Evolutionary conservation across 805 yeast genomes (phyloP), one percentile per base, ranked within the genome.

Genomic region (Suhomyces pyralidae): DNA sequence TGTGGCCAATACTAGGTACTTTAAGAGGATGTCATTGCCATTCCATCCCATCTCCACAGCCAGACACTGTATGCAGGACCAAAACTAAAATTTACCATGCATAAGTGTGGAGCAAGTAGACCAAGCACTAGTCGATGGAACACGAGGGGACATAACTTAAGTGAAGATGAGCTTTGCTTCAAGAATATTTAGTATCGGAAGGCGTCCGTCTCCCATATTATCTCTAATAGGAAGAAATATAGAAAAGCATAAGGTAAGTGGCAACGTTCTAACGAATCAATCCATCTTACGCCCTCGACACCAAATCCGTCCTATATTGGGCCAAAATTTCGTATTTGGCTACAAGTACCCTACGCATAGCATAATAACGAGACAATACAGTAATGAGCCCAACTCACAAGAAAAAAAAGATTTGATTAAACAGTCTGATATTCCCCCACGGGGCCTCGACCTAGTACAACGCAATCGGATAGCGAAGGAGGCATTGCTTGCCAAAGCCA

Each of bases 401-500:
- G 40, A 45, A 9, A 15, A 14, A 25, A 45, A 38, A n/a, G 49
- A 48, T 8, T 25, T 49, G 19, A 40, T 40, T n/a, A 43, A 28
- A 28, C 15, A 19, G 3, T 14, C 34, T 7, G 46, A 46, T 15
- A 10, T 26, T 12, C 51, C 44, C 20, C 47, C 54, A 19, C 40
- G 40, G 28, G 36, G 44, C 12, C 40, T 50, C 7, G 55, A 51
- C 36, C 24, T 46, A 17, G 42, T 56, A 7, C 55, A 54, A 15
- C 44, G 55, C 12, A 55, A 55, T 36, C 34, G 55, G 26, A 47
- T 59, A 32, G 59, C 65, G 22, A 63, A 62, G 40, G 68, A 63
- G 36, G 61, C 61, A 42, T 60, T 64, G 12, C 59, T 65, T 26
- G 57, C 68, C 7, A 55, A 59, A 7, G 66, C 77, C n/a, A 70